Evolutionary conservation across 202 grass and related monocot species (phyloP).

Genomic region (Thinopyrum obtusiflorum): DNA sequence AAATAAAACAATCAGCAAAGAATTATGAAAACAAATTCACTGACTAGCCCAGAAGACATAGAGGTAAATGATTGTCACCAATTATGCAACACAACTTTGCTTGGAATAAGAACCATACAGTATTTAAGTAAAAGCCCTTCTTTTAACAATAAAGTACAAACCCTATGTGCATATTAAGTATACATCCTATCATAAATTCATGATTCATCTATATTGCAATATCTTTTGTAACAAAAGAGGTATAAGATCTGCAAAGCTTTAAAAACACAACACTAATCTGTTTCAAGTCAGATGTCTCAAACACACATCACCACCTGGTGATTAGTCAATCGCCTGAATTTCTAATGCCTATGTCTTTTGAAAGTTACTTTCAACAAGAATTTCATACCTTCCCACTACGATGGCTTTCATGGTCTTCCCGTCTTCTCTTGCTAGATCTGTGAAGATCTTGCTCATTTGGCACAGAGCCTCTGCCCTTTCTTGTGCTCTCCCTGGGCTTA

Average conservation of each 20-base stretch:
- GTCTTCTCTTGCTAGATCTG: constrained; percentile 68
- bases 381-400: constrained; percentile 80
- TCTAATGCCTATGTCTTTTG: constrained; percentile 22
- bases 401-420: constrained; percentile 60
- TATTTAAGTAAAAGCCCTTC: background rate
- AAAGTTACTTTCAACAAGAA: constrained; percentile 35
- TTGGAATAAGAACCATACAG: background rate
- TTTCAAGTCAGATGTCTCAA: constrained; percentile 13
- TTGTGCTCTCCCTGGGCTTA: constrained; percentile 70
- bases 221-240: constrained; percentile 7
- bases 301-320: constrained; percentile 1
- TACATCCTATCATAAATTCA: constrained; percentile 16
- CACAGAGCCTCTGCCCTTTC: constrained; percentile 64
- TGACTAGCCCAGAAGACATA: background rate
- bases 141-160: background rate
- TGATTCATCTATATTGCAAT: constrained; percentile 1
- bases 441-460: constrained; percentile 53
- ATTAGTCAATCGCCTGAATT: background rate
- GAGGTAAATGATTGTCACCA: background rate
- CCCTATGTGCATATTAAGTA: constrained; percentile 22
- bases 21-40: constrained; percentile 16
- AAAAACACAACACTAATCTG: constrained; percentile 5
- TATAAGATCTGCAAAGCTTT: constrained; percentile 5
- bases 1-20: constrained; percentile 1
- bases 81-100: constrained; percentile 5